Evolutionary conservation across 345 rosid genomes (phyloP).

Genomic region (Arabis hirsuta): DNA sequence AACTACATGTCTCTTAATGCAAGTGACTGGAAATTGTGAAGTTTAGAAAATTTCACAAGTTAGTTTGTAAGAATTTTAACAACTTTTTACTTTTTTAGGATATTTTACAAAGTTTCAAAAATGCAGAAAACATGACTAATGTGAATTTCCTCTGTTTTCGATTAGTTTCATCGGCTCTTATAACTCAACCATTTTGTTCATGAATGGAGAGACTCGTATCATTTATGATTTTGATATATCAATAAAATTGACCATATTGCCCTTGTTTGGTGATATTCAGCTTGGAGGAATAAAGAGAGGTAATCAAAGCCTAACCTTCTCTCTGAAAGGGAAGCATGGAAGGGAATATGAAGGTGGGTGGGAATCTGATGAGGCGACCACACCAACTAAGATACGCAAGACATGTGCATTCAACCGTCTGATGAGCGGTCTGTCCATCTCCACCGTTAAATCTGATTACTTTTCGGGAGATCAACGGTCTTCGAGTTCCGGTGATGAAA

Average conservation of each 20-base stretch:
- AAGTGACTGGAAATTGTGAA: no score
- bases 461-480: slow-evolving; percentile 47
- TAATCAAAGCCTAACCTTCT: slow-evolving; percentile 63
- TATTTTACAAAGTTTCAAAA: no score
- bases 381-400: slow-evolving; percentile 72
- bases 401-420: slow-evolving; percentile 61
- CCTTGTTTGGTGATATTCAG: slow-evolving; percentile 39
- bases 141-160: slow-evolving; percentile 1
- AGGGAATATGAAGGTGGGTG: slow-evolving; percentile 54
- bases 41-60: no score
- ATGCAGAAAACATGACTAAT: no score
- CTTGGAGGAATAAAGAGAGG: slow-evolving; percentile 81
- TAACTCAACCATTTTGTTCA: no score
- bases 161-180: no score
- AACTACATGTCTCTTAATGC: neutral
- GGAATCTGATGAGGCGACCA: slow-evolving; percentile 73
- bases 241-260: slow-evolving; percentile 9
- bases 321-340: slow-evolving; percentile 52
- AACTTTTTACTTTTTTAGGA: no score
- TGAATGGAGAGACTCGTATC: no score
- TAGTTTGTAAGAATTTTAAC: no score
- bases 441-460: slow-evolving; percentile 42
- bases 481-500: slow-evolving; percentile 69
- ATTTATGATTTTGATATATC: no score
- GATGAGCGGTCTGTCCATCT: slow-evolving; percentile 63